phyloP scores from a whole-genome alignment of 192 early-diverging fungal species.

The Backusella tuberculispora region DNA sequence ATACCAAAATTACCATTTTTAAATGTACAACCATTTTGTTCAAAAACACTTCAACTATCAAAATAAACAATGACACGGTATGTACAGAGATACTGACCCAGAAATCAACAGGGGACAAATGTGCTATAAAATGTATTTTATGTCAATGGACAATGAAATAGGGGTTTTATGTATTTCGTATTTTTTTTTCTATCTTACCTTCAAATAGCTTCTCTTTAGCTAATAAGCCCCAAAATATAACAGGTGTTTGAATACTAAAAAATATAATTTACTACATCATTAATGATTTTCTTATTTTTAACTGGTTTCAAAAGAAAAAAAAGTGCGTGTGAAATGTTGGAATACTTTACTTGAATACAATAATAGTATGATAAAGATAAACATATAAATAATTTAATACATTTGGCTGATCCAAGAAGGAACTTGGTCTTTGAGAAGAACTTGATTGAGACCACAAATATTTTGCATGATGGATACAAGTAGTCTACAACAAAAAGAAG shows the following conservation, averaged over 20 bases:
- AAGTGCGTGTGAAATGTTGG: too few relatives aligned
- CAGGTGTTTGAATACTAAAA: slow-evolving; percentile 33
- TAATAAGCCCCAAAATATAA: slow-evolving; percentile 35
- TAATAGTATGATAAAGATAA: slow-evolving; percentile 34
- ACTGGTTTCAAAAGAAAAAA: not conserved
- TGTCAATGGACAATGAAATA: not conserved
- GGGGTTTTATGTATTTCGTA: not conserved
- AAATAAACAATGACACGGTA: slow-evolving; percentile 33
- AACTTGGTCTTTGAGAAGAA: slow-evolving; percentile 15
- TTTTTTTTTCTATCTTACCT: not conserved
- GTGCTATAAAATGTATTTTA: not conserved
- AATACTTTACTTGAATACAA: slow-evolving; percentile 39
- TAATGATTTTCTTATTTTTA: not conserved
- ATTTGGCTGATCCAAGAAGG: slow-evolving; percentile 29
- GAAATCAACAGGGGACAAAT: slow-evolving; percentile 17
- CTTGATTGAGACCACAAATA: slow-evolving; percentile 16
- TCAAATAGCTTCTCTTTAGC: not conserved
- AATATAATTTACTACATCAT: not conserved
- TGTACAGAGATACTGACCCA: slow-evolving; percentile 34
- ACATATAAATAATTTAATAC: slow-evolving; percentile 40
- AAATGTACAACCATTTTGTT: slow-evolving; percentile 29
- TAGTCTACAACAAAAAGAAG: slow-evolving; percentile 15
- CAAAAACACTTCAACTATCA: slow-evolving; percentile 40
- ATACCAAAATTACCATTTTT: slow-evolving; percentile 26
- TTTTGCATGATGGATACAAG: slow-evolving; percentile 27